These are phyloP conservation scores for Tricladium varicosporioides DNA, from an alignment of 2,329 filamentous ascomycete species.

Conservation along the genomic window DNA sequence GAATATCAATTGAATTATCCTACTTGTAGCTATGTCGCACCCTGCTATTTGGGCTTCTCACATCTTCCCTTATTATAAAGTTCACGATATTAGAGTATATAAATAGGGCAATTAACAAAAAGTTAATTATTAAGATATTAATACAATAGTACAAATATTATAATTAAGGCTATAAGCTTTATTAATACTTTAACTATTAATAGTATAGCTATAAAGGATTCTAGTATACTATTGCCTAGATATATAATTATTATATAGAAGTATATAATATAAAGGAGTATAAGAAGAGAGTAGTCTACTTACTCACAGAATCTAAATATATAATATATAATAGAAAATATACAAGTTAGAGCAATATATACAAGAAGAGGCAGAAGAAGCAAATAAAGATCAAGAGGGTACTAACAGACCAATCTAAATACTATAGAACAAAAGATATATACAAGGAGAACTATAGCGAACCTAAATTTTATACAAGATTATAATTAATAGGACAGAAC, in stretches of 20 bases:
- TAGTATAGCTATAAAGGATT: conserved; percentile 7
- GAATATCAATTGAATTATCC: too few species aligned
- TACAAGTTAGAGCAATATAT: not conserved
- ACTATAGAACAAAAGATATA: too few species aligned
- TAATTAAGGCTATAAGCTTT: conserved; percentile 27
- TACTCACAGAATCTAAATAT: conserved; percentile 12
- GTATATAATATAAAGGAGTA: conserved; percentile 26
- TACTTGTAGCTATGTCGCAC: too few species aligned
- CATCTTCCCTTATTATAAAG: conserved; percentile 30
- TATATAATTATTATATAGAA: conserved; percentile 28
- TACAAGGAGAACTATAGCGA: too few species aligned
- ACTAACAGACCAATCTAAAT: not conserved
- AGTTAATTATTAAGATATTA: conserved; percentile 24
- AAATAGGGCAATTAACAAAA: conserved; percentile 29
- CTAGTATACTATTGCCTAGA: conserved; percentile 25
- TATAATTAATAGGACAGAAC: too few species aligned
- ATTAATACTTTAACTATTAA: conserved; percentile 9
- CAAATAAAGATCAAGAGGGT: not conserved
- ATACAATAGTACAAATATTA: conserved; percentile 28
- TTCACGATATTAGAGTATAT: conserved; percentile 28
- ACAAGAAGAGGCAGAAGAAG: not conserved
- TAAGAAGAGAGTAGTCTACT: conserved; percentile 17
- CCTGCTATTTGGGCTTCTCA: too few species aligned
- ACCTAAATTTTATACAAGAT: too few species aligned
- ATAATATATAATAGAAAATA: not conserved